These are phyloP conservation scores for Xylaria grammica DNA, from an alignment of 495 filamentous ascomycete genomes.

Conservation along the genomic window DNA sequence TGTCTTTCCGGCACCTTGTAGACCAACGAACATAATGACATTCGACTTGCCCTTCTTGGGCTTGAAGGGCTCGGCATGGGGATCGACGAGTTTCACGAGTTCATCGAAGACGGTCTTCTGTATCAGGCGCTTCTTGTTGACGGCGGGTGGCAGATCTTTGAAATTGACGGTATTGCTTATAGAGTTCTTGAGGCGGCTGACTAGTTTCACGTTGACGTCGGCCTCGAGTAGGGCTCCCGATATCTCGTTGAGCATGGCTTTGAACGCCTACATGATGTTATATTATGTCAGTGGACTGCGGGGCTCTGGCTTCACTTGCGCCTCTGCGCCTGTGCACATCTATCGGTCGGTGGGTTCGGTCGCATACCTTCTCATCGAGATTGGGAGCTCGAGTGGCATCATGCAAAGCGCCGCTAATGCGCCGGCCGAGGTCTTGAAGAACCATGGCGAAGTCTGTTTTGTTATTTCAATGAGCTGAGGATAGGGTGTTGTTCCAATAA, in stretches of 20 bases:
- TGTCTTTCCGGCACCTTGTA: conserved; percentile 97
- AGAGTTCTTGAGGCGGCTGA: conserved; percentile 87
- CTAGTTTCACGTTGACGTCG: conserved; percentile 95
- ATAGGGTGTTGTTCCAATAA: not conserved
- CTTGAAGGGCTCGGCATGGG: conserved; percentile 93
- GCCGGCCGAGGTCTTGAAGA: conserved; percentile 96
- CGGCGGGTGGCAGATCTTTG: conserved; percentile 80
- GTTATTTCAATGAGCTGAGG: not conserved
- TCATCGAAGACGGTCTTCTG: conserved; percentile 99
- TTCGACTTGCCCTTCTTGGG: conserved; percentile 96
- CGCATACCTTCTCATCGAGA: conserved; percentile 88
- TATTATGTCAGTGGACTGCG: conserved; percentile 22
- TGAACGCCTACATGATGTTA: conserved; percentile 73
- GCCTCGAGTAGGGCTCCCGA: conserved; percentile 91
- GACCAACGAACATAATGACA: conserved; percentile 98
- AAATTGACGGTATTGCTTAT: conserved; percentile 92
- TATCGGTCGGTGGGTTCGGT: conserved; percentile 10
- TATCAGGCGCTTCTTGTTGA: conserved; percentile 98
- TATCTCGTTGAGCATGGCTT: conserved; percentile 97
- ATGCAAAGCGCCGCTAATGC: conserved; percentile 94
- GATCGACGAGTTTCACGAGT: conserved; percentile 92
- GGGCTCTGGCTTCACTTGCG: not conserved
- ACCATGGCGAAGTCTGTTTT: conserved; percentile 68
- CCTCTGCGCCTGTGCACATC: too few relatives aligned
- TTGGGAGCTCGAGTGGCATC: conserved; percentile 91